Evolutionary conservation across 1,284 basidiomycete species (phyloP), one percentile per base, ranked within the genome.

Genomic region (Apiotrichum siamense): DNA sequence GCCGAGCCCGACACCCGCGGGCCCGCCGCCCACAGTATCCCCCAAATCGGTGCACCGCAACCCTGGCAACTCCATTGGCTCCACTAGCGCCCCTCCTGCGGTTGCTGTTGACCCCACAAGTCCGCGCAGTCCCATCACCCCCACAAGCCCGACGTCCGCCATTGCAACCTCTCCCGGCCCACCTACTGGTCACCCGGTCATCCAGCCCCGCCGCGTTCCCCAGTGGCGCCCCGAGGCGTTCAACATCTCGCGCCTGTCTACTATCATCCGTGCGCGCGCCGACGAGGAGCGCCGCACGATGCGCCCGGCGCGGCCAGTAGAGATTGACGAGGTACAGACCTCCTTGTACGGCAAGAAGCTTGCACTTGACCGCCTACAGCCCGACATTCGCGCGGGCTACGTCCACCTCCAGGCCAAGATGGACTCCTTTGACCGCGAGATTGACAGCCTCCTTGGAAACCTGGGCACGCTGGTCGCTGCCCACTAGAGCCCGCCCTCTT

Each of bases 311-410:
- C n/a, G 25, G 24, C 7, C 29, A 13, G 32, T 76, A 26, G 64
- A 70, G 35, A 62, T 80, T 52, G 80, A 86, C 58, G 78, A 81
- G 12, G 82, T 87, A 18, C 85, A 88, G 50, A 82, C 82, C 57
- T 64, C 85, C 64, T 65, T 89, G 48, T 88, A 90, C 66, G 87
- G 88, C 78, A 61, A 66, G 27, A 59, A 52, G 40, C 47, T 61
- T 4, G 55, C 86, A 52, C 58, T 82, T 57, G 79, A 82, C 24
- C 70, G 76, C 37, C 68, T 92, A 44, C 87, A 90, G 64, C 86
- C 87, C 0, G 77, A 81, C 18, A 79, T 88, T 31, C 77, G 81
- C 63, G 82, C 85, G 42, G 80, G 87, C 47, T 90, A 85, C 69
- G 80, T 80, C 11, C 78, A 79, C 49, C 77, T 83, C 13, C 83